Conservation (phyloP, 768 basidiomycete genomes). For the Xerocomus potaroensis region DNA sequence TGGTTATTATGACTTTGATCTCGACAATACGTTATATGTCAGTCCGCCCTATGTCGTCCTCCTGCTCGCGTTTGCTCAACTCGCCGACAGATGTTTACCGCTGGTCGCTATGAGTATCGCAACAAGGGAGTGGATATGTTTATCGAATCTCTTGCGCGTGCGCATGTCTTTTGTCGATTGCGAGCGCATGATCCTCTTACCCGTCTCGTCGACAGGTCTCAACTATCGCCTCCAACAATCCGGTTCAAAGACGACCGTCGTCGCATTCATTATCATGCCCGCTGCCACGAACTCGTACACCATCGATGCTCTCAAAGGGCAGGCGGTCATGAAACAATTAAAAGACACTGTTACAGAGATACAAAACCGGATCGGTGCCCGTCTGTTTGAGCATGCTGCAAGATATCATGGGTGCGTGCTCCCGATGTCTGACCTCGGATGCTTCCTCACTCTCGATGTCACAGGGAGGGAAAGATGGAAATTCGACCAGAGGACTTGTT, state of each 20-base stretch:
- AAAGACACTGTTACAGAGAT: slow-evolving; percentile 95
- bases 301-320: slow-evolving; percentile 93
- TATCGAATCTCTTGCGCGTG: slow-evolving; percentile 92
- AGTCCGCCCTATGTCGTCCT: slow-evolving; percentile 20
- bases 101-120: slow-evolving; percentile 98
- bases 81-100: slow-evolving; percentile 81
- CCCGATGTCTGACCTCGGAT: not conserved
- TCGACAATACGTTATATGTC: slow-evolving; percentile 87
- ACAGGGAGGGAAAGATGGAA: slow-evolving; percentile 68
- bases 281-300: slow-evolving; percentile 96
- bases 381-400: slow-evolving; percentile 92
- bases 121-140: slow-evolving; percentile 99
- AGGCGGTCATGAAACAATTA: slow-evolving; percentile 96
- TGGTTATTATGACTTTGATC: slow-evolving; percentile 94
- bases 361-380: slow-evolving; percentile 85
- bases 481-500: slow-evolving; percentile 74
- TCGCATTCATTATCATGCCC: slow-evolving; percentile 99
- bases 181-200: not conserved
- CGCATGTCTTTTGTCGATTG: slow-evolving; percentile 24
- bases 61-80: slow-evolving; percentile 5
- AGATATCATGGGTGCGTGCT: slow-evolving; percentile 78
- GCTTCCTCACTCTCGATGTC: not conserved
- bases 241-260: slow-evolving; percentile 76
- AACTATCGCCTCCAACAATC: slow-evolving; percentile 59
- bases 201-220: slow-evolving; percentile 33